Evolutionary conservation across 192 early-diverging fungal species (phyloP), one percentile per base, ranked within the genome.

Genomic region (Pilobolus umbonatus): DNA sequence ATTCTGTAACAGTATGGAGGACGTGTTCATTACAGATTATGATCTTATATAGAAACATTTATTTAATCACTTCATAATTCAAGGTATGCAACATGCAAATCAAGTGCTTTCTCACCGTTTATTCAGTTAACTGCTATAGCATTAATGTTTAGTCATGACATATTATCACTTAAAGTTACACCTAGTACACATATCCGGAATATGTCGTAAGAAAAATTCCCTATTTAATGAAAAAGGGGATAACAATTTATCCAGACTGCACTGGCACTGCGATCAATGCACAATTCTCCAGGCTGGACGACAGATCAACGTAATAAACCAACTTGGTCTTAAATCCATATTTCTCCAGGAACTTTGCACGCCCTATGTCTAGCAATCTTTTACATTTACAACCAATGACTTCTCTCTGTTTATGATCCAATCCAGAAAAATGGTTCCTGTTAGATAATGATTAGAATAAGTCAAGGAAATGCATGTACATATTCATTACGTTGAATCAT

Each of bases 341-440:
- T 36, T 64, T 57, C 12, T 73, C 44, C 30, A 93, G 60, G 29
- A 75, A 88, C 12, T 65, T 45, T 0, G 76, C 67, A 19, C 93
- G 73, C 5, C 93, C 93, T 42, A 74, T 63, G 54, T 95, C 91
- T 38, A 94, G 36, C n/a, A 92, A 59, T 15, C 91, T 75, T 61
- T 95, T 95, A 50, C 84, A 83, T 30, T 83, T 71, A 29, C 76
- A 78, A 0, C 92, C 92, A 49, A 92, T 73, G 8, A 59, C 48
- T 55, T 82, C 82, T 12, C 88, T 80, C 39, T 77, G 80, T 6
- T 69, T 54, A 56, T 76, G 77, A n/a, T 82, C 61, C 36, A 91
- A 52, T 3, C 86, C 78, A 29, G 88, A 87, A 72, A 86, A 92
- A 64, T 91, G 86, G 11, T 65, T 61, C 24, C 77, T 79, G 51